Conservation (phyloP, 2,329 filamentous ascomycete genomes). For the Pseudogymnoascus sp. region DNA sequence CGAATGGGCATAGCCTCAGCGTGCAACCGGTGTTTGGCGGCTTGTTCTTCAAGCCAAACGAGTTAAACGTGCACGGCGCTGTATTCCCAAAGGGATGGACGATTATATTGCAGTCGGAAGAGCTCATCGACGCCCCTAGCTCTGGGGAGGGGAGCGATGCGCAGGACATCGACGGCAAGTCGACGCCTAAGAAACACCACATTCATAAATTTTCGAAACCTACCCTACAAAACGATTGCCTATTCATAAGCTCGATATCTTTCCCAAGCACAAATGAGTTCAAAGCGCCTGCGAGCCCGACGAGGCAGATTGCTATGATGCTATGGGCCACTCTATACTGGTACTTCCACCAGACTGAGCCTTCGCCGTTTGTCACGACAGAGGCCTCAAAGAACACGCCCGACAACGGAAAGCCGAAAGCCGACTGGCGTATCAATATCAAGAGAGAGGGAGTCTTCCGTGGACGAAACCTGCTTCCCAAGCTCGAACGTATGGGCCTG, state of each 20-base stretch:
- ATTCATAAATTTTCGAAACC: conserved; percentile 65
- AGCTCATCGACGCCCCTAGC: conserved; percentile 26
- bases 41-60: conserved; percentile 78
- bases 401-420: conserved; percentile 63
- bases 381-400: conserved; percentile 60
- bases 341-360: conserved; percentile 89
- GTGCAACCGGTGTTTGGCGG: conserved; percentile 87
- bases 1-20: conserved; percentile 78
- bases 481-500: conserved; percentile 89
- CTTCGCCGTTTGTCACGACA: conserved; percentile 56
- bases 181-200: conserved; percentile 30
- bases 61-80: conserved; percentile 60
- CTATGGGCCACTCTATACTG: conserved; percentile 90
- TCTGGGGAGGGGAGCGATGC: conserved; percentile 26
- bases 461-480: conserved; percentile 65
- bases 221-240: conserved; percentile 68
- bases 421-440: conserved; percentile 81
- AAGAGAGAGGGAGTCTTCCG: conserved; percentile 83
- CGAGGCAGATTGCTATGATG: conserved; percentile 92
- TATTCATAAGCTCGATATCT: conserved; percentile 90
- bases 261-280: conserved; percentile 75
- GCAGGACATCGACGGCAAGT: conserved; percentile 7
- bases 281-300: conserved; percentile 71
- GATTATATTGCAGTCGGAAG: conserved; percentile 70
- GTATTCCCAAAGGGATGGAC: conserved; percentile 85